A percentile compares a stretch with the other conserved stretches of the same genome.
These are phyloP conservation scores for Orbilia blumenaviensis DNA, from an alignment of 2,329 filamentous ascomycete genomes.

Conservation along the genomic window DNA sequence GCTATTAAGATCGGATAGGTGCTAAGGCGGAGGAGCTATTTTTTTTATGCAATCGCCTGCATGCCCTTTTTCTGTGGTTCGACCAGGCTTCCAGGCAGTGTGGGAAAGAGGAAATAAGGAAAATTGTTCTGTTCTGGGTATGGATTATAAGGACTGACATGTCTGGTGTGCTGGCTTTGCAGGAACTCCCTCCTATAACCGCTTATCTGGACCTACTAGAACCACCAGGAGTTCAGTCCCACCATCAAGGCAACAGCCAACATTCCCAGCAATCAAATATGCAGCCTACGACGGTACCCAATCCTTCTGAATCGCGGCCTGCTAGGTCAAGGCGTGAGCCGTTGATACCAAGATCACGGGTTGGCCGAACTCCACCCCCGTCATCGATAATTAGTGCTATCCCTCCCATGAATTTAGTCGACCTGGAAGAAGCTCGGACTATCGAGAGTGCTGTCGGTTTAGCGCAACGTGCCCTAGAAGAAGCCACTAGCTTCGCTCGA, in stretches of 20 bases:
- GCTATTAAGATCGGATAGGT: conserved; percentile 27
- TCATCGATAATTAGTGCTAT: conserved; percentile 43
- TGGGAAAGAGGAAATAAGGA: conserved; percentile 8
- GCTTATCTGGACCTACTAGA: conserved; percentile 53
- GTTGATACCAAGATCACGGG: conserved; percentile 40
- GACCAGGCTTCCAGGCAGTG: conserved; percentile 9
- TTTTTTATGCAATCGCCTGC: conserved; percentile 24
- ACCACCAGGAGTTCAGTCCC: conserved; percentile 38
- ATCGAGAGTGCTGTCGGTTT: conserved; percentile 41
- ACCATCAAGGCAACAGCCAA: conserved; percentile 39
- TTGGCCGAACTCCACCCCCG: conserved; percentile 40
- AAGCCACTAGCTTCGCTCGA: conserved; percentile 50
- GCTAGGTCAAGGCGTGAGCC: conserved; percentile 38
- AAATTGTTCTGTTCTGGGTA: conserved; percentile 27
- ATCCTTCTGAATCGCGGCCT: conserved; percentile 46
- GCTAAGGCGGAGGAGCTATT: conserved; percentile 23
- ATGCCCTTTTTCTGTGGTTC: conserved; percentile 10
- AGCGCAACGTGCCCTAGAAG: conserved; percentile 49
- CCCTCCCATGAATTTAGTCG: conserved; percentile 40
- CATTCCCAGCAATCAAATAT: conserved; percentile 42
- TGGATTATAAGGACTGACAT: conserved; percentile 46
- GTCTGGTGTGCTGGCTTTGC: conserved; percentile 53
- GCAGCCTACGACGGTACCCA: conserved; percentile 45
- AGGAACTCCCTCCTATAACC: conserved; percentile 52
- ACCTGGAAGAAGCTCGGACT: conserved; percentile 36